phyloP scores from a whole-genome alignment of 23 red algal genomes.

The Pyropia haitanensis region DNA sequence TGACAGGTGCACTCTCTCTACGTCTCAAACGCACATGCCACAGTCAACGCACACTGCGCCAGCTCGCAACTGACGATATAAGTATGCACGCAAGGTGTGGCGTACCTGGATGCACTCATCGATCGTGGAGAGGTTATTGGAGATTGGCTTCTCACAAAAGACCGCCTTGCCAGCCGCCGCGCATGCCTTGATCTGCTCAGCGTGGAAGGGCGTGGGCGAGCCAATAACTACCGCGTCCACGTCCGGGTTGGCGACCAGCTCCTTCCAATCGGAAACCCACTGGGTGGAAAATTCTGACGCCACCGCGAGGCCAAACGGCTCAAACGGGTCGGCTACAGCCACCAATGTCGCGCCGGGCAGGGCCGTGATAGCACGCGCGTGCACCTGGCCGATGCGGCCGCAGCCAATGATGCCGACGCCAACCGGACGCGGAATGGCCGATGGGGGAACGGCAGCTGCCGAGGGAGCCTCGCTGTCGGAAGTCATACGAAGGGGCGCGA shows the following conservation, averaged over 20 bases:
- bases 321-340: conserved; percentile 80
- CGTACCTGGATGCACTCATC: conserved; percentile 62
- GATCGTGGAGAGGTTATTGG: conserved; percentile 61
- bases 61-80: no score
- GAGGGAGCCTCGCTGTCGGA: no score
- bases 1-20: neutral
- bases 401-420: conserved; percentile 81
- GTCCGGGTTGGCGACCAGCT: conserved; percentile 39
- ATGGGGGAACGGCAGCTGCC: no score
- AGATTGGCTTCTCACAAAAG: conserved; percentile 95
- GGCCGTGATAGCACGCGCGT: conserved; percentile 69
- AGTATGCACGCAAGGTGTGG: no score
- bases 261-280: conserved; percentile 43
- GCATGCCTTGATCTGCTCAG: conserved; percentile 83
- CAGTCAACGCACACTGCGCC: no score
- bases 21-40: neutral
- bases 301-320: conserved; percentile 47
- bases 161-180: conserved; percentile 83
- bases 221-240: conserved; percentile 90
- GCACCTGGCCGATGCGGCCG: conserved; percentile 94
- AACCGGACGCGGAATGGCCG: neutral
- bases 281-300: conserved; percentile 44
- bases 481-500: no score
- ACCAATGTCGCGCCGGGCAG: conserved; percentile 64
- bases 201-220: conserved; percentile 80